Percentiles rank a stretch among this genome's conserved stretches.
Evolutionary conservation across 371 early-diverging fungal species (phyloP).

Genomic region (Thermomucor indicae-seudaticae): DNA sequence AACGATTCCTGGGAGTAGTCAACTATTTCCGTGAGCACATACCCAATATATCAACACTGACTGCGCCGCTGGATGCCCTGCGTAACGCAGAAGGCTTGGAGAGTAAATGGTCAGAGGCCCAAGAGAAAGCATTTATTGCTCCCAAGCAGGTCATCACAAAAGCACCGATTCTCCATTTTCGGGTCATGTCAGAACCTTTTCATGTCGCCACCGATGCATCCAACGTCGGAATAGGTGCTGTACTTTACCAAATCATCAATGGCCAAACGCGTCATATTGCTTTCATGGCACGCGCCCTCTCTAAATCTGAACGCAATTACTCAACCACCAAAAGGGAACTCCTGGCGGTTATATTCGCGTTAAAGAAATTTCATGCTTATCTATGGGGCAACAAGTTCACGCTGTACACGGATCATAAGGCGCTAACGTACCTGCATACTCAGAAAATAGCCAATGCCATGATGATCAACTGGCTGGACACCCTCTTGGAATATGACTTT

Average conservation of each 20-base stretch:
- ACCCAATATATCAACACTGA: conserved; percentile 8
- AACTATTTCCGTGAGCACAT: conserved; percentile 24
- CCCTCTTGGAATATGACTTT: conserved; percentile 19
- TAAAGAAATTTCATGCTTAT: conserved; percentile 19
- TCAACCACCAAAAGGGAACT: conserved; percentile 7
- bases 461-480: conserved; percentile 23
- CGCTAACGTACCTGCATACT: conserved; percentile 12
- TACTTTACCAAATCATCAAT: conserved; percentile 14
- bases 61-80: conserved; percentile 19
- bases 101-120: conserved; percentile 3
- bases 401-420: conserved; percentile 16
- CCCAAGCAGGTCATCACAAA: conserved; percentile 3
- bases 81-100: conserved; percentile 3
- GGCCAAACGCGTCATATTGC: conserved; percentile 9
- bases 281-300: conserved; percentile 8
- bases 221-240: conserved; percentile 30
- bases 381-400: conserved; percentile 23
- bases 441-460: conserved; percentile 19
- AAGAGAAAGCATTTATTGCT: conserved; percentile 4
- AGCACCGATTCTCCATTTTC: conserved; percentile 4
- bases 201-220: conserved; percentile 41
- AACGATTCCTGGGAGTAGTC: conserved; percentile 15
- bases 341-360: conserved; percentile 9
- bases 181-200: conserved; percentile 22
- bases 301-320: conserved; percentile 8